Base-by-base conservation (phyloP, 2,329 filamentous ascomycete species). In the Hyphodiscus sp. region DNA sequence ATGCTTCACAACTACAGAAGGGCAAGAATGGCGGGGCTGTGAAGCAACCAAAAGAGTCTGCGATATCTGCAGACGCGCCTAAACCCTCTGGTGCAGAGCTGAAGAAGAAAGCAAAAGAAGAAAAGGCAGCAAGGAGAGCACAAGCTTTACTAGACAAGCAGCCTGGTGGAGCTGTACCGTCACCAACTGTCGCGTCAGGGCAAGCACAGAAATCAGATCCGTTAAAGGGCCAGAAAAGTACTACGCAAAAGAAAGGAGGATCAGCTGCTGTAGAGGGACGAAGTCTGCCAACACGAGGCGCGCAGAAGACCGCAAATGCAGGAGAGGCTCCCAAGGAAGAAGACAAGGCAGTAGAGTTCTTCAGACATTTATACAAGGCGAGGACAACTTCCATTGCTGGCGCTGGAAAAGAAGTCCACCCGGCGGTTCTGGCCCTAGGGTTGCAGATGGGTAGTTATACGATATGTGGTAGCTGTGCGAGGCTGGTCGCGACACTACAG, bases 21-120 rank as follows among this genome's bases (percentile, higher is more conserved):
- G 50, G 54, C 44, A 20, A 43, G 11, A 53, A 57, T 45, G 42
- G 33, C 7, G 50, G 49, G 41, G 33, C 33, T 9, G 33, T 33
- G 19, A 61, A 63, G 46, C 20, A 45, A 30, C 11, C 41, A 33
- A 53, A 60, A 20, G 51, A 55, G 30, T 10, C 48, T 16, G 53
- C 54, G 5, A 38, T 50, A 16, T 18, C 57, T 15, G 45, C 47
- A 38, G 69, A 71, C 16, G 61, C 69, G 19, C 65, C 70, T 63
- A 87, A 89, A 68, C 74, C 88, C 30, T 83, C 87, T 1, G 79
- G 80, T 1, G 54, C 60, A 38, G 61, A 63, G 49, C 68, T 95
- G 65, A 97, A 97, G 73, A 92, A 91, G 65, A 85, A 83, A 68
- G 86, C 87, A 57, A 92, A 96, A 70, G 91, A 89, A 30, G 92